A percentile compares a stretch with the other conserved stretches of the same genome.
Conservation (phyloP, 129 eudicot genomes). For the Ambrosia artemisiifolia region DNA sequence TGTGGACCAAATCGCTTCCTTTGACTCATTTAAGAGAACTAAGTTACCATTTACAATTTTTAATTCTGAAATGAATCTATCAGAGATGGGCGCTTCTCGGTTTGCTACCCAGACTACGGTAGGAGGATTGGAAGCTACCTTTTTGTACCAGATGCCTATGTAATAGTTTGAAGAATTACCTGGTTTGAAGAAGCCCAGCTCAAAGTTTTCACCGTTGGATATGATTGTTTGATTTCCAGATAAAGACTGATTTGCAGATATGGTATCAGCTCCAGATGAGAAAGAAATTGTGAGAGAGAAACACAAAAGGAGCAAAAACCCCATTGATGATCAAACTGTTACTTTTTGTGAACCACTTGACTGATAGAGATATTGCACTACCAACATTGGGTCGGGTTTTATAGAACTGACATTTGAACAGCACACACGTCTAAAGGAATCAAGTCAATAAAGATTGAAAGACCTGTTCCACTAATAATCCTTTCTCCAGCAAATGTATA, state of each 20-base stretch:
- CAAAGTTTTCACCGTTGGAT: conserved; percentile 45
- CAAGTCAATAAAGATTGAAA: neutral
- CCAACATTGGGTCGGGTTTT: neutral
- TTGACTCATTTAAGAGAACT: conserved; percentile 45
- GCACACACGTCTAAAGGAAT: no score
- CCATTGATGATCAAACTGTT: neutral
- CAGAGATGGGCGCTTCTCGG: conserved; percentile 48
- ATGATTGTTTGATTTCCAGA: conserved; percentile 52
- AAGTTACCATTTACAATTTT: conserved; percentile 48
- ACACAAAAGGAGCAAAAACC: conserved; percentile 24
- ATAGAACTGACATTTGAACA: no score
- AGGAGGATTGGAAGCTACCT: conserved; percentile 19
- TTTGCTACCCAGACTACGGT: conserved; percentile 76
- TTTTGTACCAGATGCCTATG: conserved; percentile 62
- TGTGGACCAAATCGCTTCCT: conserved; percentile 58
- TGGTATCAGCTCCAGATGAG: conserved; percentile 35
- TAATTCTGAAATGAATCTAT: conserved; percentile 41
- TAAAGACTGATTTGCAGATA: conserved; percentile 45
- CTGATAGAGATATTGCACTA: neutral
- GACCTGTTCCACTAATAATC: neutral
- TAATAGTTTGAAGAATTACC: conserved; percentile 63
- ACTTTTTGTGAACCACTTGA: conserved; percentile 14
- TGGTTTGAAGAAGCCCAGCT: conserved; percentile 58
- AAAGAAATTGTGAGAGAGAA: conserved; percentile 16
- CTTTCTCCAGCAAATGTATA: neutral